These are phyloP conservation scores for Calocybe indica DNA, from an alignment of 768 basidiomycete species.

Conservation along the genomic window DNA sequence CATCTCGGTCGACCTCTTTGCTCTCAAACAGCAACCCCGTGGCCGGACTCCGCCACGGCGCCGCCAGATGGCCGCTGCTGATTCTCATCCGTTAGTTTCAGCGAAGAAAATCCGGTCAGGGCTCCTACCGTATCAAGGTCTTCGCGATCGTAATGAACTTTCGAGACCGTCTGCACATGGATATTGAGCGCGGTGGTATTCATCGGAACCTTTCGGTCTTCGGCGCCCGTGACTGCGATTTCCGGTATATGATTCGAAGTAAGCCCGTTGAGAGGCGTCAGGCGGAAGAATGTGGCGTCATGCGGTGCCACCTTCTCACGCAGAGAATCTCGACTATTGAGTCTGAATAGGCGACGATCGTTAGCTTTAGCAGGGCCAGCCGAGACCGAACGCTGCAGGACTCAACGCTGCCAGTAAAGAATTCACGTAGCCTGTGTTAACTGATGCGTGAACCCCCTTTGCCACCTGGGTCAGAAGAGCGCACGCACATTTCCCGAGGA, in stretches of 20 bases:
- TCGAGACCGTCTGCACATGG: conserved; percentile 27
- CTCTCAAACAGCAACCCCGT: too few relatives aligned
- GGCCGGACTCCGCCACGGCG: too few relatives aligned
- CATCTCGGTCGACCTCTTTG: too few relatives aligned
- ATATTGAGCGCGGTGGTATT: conserved; percentile 19
- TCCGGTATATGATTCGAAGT: conserved; percentile 5
- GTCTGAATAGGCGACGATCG: conserved; percentile 17
- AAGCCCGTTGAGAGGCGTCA: conserved; percentile 23
- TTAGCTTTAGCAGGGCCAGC: background rate
- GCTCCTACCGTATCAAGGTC: too few relatives aligned
- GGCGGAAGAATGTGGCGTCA: conserved; percentile 28
- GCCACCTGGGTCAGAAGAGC: background rate
- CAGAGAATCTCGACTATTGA: conserved; percentile 43
- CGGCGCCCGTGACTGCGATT: too few relatives aligned
- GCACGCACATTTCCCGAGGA: conserved; percentile 41
- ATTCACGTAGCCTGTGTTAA: conserved; percentile 40
- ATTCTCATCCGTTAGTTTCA: too few relatives aligned
- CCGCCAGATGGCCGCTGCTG: too few relatives aligned
- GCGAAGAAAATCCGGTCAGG: too few relatives aligned
- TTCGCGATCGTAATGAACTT: conserved; percentile 20
- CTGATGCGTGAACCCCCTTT: background rate
- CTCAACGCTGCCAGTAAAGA: conserved; percentile 45
- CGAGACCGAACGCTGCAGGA: conserved; percentile 3
- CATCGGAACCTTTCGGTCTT: too few relatives aligned
- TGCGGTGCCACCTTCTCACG: conserved; percentile 30